Evolutionary conservation across 1,284 basidiomycete species (phyloP).

Genomic region (Prillingera fragicola): DNA sequence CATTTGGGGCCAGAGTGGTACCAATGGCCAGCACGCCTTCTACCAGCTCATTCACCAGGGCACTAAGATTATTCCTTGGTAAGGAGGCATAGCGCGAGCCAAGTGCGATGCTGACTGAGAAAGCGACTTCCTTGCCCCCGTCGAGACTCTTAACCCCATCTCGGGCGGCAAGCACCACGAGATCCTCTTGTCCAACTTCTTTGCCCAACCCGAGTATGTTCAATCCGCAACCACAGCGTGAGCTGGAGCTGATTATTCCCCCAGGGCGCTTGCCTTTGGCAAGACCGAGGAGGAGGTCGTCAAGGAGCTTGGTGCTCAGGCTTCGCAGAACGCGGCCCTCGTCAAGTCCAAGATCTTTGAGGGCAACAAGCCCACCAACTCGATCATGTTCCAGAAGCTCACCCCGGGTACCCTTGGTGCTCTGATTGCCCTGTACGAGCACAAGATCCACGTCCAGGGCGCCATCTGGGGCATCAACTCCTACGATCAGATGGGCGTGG

Average conservation of each 20-base stretch:
- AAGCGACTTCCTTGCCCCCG: slow-evolving; percentile 90
- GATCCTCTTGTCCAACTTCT: slow-evolving; percentile 95
- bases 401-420: slow-evolving; percentile 80
- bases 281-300: slow-evolving; percentile 87
- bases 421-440: slow-evolving; percentile 58
- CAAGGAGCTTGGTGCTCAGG: slow-evolving; percentile 68
- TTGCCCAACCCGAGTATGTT: slow-evolving; percentile 79
- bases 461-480: slow-evolving; percentile 98
- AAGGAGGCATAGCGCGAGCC: slow-evolving; percentile 11
- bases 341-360: slow-evolving; percentile 98
- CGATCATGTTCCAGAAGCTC: slow-evolving; percentile 87
- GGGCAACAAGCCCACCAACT: slow-evolving; percentile 95
- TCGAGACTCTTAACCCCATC: slow-evolving; percentile 89
- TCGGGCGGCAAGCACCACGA: slow-evolving; percentile 85
- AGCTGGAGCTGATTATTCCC: slow-evolving; percentile 4
- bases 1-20: slow-evolving; percentile 97
- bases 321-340: slow-evolving; percentile 69
- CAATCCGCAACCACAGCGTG: slow-evolving; percentile 5
- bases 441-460: slow-evolving; percentile 98
- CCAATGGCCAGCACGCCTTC: slow-evolving; percentile 98
- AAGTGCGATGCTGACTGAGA: slow-evolving; percentile 6
- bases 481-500: slow-evolving; percentile 73
- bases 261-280: slow-evolving; percentile 82
- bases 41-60: slow-evolving; percentile 97
- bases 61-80: slow-evolving; percentile 77